phyloP scores from a whole-genome alignment of 2,329 filamentous ascomycete species.

The Aspergillus tanneri region DNA sequence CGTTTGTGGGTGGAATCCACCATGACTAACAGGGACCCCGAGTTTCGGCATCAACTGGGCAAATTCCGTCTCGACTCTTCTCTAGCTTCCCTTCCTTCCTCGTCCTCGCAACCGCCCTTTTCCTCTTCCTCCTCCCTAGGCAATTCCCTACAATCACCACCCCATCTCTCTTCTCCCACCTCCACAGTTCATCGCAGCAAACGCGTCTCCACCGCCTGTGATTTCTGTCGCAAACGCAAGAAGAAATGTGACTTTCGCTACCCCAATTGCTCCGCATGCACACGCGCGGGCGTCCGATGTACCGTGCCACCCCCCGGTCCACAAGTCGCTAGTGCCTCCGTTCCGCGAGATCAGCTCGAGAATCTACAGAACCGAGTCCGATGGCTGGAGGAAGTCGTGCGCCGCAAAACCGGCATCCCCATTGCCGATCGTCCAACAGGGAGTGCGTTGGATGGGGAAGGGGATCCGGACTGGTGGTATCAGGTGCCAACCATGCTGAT shows the following conservation, averaged over 20 bases:
- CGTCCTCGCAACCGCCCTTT: too few species aligned
- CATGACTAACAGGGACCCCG: constrained; percentile 25
- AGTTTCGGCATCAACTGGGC: constrained; percentile 25
- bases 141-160: constrained; percentile 7
- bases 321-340: constrained; percentile 38
- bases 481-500: constrained; percentile 40
- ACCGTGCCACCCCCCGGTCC: constrained; percentile 41
- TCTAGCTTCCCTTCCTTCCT: constrained; percentile 1
- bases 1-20: constrained; percentile 5
- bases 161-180: constrained; percentile 14
- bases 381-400: constrained; percentile 41
- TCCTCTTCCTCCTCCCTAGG: background rate
- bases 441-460: constrained; percentile 33
- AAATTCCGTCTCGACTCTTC: constrained; percentile 23
- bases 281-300: constrained; percentile 41
- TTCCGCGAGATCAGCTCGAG: constrained; percentile 41
- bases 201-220: constrained; percentile 42
- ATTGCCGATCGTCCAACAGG: constrained; percentile 37
- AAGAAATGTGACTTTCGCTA: constrained; percentile 46
- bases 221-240: constrained; percentile 43
- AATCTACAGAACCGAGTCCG: constrained; percentile 41
- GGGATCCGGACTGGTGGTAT: constrained; percentile 40
- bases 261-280: constrained; percentile 42
- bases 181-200: constrained; percentile 27
- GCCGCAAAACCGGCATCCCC: constrained; percentile 34